Evolutionary conservation across 495 filamentous ascomycete genomes (phyloP).

Genomic region (Pseudotulostoma volvatum): DNA sequence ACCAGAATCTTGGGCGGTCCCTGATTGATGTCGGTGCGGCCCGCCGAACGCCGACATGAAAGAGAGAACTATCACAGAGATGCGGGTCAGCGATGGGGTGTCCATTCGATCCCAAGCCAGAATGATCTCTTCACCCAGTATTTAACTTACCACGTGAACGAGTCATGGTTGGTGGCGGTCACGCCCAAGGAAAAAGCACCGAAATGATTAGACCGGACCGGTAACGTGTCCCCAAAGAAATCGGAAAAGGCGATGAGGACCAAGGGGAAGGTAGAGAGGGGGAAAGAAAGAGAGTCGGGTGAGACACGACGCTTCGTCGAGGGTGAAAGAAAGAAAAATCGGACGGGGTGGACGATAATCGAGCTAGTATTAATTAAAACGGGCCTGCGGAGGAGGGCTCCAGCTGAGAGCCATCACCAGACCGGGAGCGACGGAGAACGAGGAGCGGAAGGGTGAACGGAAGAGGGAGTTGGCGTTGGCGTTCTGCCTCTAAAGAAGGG

Average conservation of each 20-base stretch:
- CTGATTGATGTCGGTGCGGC: constrained; percentile 10
- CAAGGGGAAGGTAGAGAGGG: too few species aligned
- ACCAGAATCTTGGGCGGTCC: background rate
- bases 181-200: background rate
- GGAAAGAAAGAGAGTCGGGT: background rate
- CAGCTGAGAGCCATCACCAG: too few species aligned
- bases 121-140: background rate
- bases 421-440: background rate
- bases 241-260: too few species aligned
- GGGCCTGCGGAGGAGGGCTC: too few species aligned
- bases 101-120: too few species aligned
- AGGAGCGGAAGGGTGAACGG: background rate
- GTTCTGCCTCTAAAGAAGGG: background rate
- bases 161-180: constrained; percentile 16
- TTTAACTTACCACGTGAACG: constrained; percentile 27
- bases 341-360: background rate
- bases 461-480: background rate
- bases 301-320: background rate
- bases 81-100: too few species aligned
- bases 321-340: background rate
- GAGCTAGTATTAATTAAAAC: too few species aligned
- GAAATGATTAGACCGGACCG: background rate
- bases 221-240: too few species aligned
- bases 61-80: constrained; percentile 47
- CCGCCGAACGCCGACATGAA: constrained; percentile 44